A percentile compares a stretch with the other conserved stretches of the same genome.
Conservation (phyloP, 202 grass and related monocot species). For the Digitaria exilis region DNA sequence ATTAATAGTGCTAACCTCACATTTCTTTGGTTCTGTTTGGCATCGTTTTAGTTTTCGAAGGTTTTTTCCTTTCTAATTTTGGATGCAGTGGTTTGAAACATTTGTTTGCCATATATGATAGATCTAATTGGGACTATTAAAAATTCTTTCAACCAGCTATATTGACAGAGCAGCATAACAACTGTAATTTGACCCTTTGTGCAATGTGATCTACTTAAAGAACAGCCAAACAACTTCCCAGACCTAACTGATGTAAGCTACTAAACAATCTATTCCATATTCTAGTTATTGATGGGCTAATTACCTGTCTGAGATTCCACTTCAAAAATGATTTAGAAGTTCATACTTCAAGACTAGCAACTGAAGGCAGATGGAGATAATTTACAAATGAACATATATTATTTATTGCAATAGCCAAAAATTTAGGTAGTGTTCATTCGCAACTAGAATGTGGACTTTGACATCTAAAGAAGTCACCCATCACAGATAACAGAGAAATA, state of each 20-base stretch:
- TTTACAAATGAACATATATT: conserved; percentile 12
- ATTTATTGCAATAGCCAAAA: conserved; percentile 6
- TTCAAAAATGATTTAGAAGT: not conserved
- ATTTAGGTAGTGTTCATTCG: conserved; percentile 6
- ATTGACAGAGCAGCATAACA: not conserved
- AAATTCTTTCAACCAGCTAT: not conserved
- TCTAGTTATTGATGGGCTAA: not conserved
- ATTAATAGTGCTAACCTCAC: not conserved
- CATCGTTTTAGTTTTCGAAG: not conserved
- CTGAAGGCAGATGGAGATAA: not conserved
- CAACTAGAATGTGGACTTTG: not conserved
- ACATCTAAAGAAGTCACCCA: conserved; percentile 24
- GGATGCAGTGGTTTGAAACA: not conserved
- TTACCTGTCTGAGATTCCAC: not conserved
- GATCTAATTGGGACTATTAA: not conserved
- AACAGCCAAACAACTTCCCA: not conserved
- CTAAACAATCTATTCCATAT: not conserved
- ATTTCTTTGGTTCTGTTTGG: not conserved
- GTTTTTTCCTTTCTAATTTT: not conserved
- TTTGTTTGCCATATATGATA: not conserved
- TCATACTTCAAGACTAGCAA: not conserved
- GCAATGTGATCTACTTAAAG: not conserved
- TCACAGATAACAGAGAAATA: conserved; percentile 19
- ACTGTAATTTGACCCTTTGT: not conserved
- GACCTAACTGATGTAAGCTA: not conserved